Evolutionary conservation across 306 rosid species (phyloP), one percentile per base, ranked within the genome.

Genomic region (Prunus padus): DNA sequence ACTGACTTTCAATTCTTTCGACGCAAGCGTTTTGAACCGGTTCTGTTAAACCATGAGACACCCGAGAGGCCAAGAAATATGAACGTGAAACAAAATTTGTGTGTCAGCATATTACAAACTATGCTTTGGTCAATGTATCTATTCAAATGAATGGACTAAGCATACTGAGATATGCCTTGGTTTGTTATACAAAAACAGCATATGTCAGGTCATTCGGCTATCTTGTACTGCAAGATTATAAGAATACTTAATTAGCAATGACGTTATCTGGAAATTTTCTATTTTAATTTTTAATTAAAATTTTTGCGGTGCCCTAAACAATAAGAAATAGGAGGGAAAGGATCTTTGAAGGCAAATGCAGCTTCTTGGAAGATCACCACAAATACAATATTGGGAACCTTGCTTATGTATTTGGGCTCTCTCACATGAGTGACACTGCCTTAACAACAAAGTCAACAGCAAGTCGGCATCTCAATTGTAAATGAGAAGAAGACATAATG

Each of bases 281-380:
- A n/a, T n/a, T n/a, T n/a, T n/a, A n/a, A n/a, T n/a, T n/a, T n/a
- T n/a, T n/a, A n/a, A 11, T 25, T 59, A 59, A 46, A 46, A 46
- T 0, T 46, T 46, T 9, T 3, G 11, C 15, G 14, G 1, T 46
- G 2, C 4, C 37, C 64, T 59, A 5, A 25, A 25, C 2, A 1
- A 11, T 0, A 68, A 49, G 16, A 3, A 68, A 50, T 18, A 23
- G 57, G 23, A 19, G 44, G 15, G 23, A 11, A 25, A 55, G 25
- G 9, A 12, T 20, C 22, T 54, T 54, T 54, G 14, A 33, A 33
- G 40, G 40, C 40, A 33, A 33, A 33, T 46, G 61, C 59, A 26
- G 1, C 73, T 68, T 68, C 44, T 69, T 49, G 73, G 73, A 68
- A 68, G 73, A 25, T 23, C 1, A 49, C 44, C 57, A 46, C 37